Evolutionary conservation across 2,329 filamentous ascomycete genomes (phyloP), one percentile per base, ranked within the genome.

Genomic region (Xylaria sp.): DNA sequence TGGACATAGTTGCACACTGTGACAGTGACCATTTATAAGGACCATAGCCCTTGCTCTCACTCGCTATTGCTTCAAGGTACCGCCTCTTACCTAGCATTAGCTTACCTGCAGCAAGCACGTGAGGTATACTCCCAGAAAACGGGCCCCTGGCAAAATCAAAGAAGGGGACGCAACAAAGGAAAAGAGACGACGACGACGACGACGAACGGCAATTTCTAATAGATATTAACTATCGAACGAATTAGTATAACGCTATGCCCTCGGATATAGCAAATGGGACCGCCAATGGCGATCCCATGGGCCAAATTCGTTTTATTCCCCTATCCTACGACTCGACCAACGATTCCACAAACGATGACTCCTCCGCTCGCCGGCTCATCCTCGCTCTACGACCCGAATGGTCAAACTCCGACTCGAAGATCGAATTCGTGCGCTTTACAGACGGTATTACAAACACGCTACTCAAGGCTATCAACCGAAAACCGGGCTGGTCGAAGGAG

Each of bases 391-490:
- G 89, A 63, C 94, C 94, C 11, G 88, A 96, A 71, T 99, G 95
- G 95, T 84, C 88, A 69, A 84, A 85, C 50, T 81, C 85, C 37
- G 87, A 89, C 67, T 90, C 91, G 60, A 86, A 89, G 45, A 84
- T 99, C 71, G 89, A 95, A 73, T 92, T 98, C 74, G 84, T 92
- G 69, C 89, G 91, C 67, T 99, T 98, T 81, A 99, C 93, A 40
- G 95, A 99, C 73, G 95, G 95, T 74, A 99, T 98, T 79, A 99
- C 95, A 69, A 99, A 99, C 79, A 98, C 94, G 52, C 82, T 94
- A 51, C 83, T 93, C 67, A 94, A 94, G 76, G 88, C 89, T n/a
- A 79, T 91, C 73, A 92, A 92, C 75, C 85, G 83, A 69, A 83
- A 82, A 60, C 83, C 87, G 14, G 89, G 87, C 53, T 79, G 85